Evolutionary conservation across 176 grass and related monocot genomes (phyloP), one percentile per base, ranked within the genome.

Genomic region (Elaeis guineensis): DNA sequence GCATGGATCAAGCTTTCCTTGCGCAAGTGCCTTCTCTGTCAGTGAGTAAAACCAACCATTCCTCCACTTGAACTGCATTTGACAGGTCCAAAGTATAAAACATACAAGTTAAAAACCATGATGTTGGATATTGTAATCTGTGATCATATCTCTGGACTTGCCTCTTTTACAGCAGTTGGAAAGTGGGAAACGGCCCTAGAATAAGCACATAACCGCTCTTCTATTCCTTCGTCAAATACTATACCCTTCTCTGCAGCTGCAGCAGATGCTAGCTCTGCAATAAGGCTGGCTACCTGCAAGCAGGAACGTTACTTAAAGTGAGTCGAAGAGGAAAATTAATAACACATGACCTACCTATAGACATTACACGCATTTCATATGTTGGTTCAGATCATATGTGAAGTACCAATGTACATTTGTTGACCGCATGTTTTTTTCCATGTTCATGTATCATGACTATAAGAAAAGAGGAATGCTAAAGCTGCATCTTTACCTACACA

Each of bases 131-230:
- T 44, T 44, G 35, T 44, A 14, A 44, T 44, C 2, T 1, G 35
- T 12, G 35, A 44, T 44, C 8, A 44, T 44, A 53, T 64, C 51
- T 17, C 8, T 22, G 6, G 21, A 25, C 66, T 77, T 75, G 77
- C 92, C 86, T 96, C 92, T 82, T 96, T 96, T 18, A 88, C 92
- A 66, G 86, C 92, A 23, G 86, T 96, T 16, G 92, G 92, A 73
- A 88, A 96, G 69, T 96, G 83, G 5, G 86, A 73, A 17, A 96
- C 92, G 57, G 92, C 78, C 78, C 92, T 83, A 4, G 86, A 73
- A 53, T 96, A 90, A 55, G 92, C 86, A 54, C 92, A 90, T 20
- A 96, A 75, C 51, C 83, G 70, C 18, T 90, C 87, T 67, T 82
- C 92, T 51, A 90, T 69, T 52, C 81, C 87, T 54, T 82, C 63